Base-by-base conservation (phyloP, 2,329 filamentous ascomycete genomes). In the Verticillium klebahnii region DNA sequence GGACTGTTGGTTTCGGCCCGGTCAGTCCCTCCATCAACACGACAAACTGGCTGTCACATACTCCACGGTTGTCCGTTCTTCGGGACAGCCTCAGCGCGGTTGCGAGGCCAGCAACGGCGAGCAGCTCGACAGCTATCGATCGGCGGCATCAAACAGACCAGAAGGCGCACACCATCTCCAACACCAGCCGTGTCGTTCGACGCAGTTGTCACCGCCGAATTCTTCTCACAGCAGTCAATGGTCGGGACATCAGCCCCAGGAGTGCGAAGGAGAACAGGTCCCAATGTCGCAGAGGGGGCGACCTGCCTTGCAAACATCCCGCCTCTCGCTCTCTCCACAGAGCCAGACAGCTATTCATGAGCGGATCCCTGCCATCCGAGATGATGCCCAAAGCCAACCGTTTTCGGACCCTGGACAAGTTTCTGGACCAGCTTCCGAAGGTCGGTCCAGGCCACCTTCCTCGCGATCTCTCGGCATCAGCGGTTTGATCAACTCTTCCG, bases 281-380 rank as follows among this genome's bases (percentile, higher is more conserved):
- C 82, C 84, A 79, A 88, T 88, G 86, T 87, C 85, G 78, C 83
- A 86, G 80, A 82, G 80, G 78, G 81, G 79, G 70, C 75, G 80
- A 80, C 79, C 78, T 75, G 77, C 82, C 82, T 80, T 76, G 73
- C 80, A 83, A 80, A 75, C 78, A 73, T 82, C 83, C 76, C 81
- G 77, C 71, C 78, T 75, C 68, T 29, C 32, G 61, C 32, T 40
- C 55, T 45, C 58, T 55, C 52, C 32, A 39, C 55, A 60, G 29
- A 63, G 60, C 37, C 61, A 40, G 56, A 45, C 29, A 58, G 62
- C 63, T 58, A 65, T 66, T 63, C 69, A 72, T 63, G 56, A 61
- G 25, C 67, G 65, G 56, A 34, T 60, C 62, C 1, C 66, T 62
- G 8, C 69, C 63, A 34, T 69, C 57, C 62, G 67, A 36, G 64